Evolutionary conservation across 768 basidiomycete species (phyloP).

Genomic region (Gymnopilus dilepis): DNA sequence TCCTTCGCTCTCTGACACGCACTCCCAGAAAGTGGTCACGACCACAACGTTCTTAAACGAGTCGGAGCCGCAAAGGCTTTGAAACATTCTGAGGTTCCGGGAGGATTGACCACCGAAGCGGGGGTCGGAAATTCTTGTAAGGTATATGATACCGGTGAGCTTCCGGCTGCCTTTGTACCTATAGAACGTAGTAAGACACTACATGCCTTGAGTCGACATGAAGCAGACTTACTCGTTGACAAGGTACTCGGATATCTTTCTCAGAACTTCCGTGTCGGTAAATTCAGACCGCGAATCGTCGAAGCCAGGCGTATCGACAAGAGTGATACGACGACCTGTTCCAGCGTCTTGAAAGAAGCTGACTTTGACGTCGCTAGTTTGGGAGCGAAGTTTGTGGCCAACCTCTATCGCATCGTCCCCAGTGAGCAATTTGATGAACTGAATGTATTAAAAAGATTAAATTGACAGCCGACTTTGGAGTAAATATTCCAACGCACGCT

Average conservation of each 20-base stretch:
- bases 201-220: background rate
- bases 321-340: conserved; percentile 21
- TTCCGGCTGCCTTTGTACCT: background rate
- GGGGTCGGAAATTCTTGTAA: conserved; percentile 43
- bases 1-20: conserved; percentile 38
- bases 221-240: conserved; percentile 14
- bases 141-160: conserved; percentile 41
- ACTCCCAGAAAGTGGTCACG: conserved; percentile 50
- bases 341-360: conserved; percentile 7
- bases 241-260: conserved; percentile 34
- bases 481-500: background rate
- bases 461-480: too few relatives aligned
- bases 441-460: background rate
- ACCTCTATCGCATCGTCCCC: background rate
- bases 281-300: conserved; percentile 30
- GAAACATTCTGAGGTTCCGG: conserved; percentile 50
- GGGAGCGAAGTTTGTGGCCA: background rate
- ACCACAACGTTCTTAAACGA: conserved; percentile 50
- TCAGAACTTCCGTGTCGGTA: conserved; percentile 41
- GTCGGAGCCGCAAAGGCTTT: conserved; percentile 46
- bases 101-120: conserved; percentile 42
- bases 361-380: background rate
- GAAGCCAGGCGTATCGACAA: conserved; percentile 35
- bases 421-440: background rate
- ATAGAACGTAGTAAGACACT: background rate